Conservation (phyloP, 768 basidiomycete species). For the Amanita jacksonii region DNA sequence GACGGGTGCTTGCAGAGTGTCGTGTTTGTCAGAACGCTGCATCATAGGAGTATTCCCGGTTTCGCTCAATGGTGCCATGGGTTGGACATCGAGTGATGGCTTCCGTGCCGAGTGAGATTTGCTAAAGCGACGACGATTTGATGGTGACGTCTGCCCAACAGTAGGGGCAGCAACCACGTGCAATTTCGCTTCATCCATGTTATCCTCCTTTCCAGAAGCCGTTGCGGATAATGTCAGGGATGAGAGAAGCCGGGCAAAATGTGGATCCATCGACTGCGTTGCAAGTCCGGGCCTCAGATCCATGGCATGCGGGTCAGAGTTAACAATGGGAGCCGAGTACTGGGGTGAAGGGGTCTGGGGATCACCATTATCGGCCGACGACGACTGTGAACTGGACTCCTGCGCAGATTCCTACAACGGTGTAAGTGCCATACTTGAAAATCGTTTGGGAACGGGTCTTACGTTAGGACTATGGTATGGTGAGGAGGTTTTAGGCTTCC, state of each 20-base stretch:
- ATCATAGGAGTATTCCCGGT: neutral
- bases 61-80: slow-evolving; percentile 1
- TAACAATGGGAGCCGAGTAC: slow-evolving; percentile 32
- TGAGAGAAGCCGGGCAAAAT: slow-evolving; percentile 59
- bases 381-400: slow-evolving; percentile 62
- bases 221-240: slow-evolving; percentile 50
- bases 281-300: slow-evolving; percentile 20
- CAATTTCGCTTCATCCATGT: neutral
- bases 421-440: slow-evolving; percentile 6
- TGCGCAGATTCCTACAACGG: slow-evolving; percentile 29
- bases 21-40: neutral
- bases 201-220: slow-evolving; percentile 12
- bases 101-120: neutral
- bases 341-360: slow-evolving; percentile 59
- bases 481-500: slow-evolving; percentile 22
- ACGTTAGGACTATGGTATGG: slow-evolving; percentile 7
- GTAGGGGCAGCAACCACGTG: neutral
- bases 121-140: neutral
- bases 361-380: slow-evolving; percentile 49
- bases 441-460: neutral
- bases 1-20: neutral
- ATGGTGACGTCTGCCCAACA: neutral
- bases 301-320: slow-evolving; percentile 23
- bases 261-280: slow-evolving; percentile 45
- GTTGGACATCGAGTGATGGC: neutral